phyloP scores from a whole-genome alignment of 1,284 basidiomycete genomes.

The Gastroboletus turbinatus region DNA sequence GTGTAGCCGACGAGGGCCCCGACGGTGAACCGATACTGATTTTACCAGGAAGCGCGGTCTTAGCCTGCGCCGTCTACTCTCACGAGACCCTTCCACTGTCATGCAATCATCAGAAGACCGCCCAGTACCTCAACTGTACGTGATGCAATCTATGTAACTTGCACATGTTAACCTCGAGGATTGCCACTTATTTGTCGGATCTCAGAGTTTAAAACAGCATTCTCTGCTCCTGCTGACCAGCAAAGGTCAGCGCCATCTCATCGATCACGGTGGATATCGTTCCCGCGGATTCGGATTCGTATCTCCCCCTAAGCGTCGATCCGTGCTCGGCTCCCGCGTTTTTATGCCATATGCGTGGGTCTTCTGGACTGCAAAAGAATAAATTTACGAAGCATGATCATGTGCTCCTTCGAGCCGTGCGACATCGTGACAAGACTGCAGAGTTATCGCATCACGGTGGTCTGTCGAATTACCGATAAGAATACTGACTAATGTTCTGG shows the following conservation, averaged over 20 bases:
- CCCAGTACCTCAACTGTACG: slow-evolving; percentile 13
- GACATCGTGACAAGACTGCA: not conserved
- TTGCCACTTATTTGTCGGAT: not conserved
- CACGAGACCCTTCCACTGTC: slow-evolving; percentile 8
- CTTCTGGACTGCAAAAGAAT: slow-evolving; percentile 4
- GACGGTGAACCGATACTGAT: not conserved
- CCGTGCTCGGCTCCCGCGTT: slow-evolving; percentile 3
- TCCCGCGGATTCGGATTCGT: slow-evolving; percentile 9
- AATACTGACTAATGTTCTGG: slow-evolving; percentile 15
- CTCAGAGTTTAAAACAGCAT: not conserved
- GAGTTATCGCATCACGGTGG: not conserved
- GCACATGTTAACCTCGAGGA: not conserved
- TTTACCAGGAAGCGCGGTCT: not conserved
- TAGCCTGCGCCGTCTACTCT: not conserved
- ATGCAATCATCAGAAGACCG: slow-evolving; percentile 1
- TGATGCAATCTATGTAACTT: not conserved
- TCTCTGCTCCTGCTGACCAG: not conserved
- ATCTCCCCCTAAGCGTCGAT: slow-evolving; percentile 6
- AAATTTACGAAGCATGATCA: slow-evolving; percentile 4
- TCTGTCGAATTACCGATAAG: slow-evolving; percentile 6
- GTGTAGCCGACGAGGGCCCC: not conserved
- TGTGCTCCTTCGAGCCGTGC: not conserved
- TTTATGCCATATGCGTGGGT: slow-evolving; percentile 1
- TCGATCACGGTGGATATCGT: not conserved
- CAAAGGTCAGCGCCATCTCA: not conserved